A percentile compares a stretch with the other conserved stretches of the same genome.
These are phyloP conservation scores for Blastobotrys capitulatus DNA, from an alignment of 1,139 yeast genomes.

Conservation along the genomic window DNA sequence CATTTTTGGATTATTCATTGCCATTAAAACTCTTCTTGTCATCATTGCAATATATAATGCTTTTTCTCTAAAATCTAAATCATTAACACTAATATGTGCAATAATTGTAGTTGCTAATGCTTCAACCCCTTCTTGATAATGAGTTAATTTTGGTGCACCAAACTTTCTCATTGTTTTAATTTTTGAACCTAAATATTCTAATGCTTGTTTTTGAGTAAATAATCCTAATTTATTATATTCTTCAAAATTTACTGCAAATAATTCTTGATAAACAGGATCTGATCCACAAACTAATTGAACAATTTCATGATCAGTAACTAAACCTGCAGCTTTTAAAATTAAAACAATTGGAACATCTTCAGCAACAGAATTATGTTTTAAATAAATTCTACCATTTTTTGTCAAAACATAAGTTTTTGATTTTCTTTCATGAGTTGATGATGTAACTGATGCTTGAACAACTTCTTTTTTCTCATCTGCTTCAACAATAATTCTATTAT, in stretches of 20 bases:
- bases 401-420: constrained; percentile 95
- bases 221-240: constrained; percentile 85
- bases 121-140: constrained; percentile 91
- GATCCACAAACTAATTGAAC: constrained; percentile 92
- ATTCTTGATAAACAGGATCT: constrained; percentile 80
- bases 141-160: constrained; percentile 72
- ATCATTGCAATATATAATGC: constrained; percentile 91
- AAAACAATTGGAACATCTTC: constrained; percentile 96
- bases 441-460: constrained; percentile 96
- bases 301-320: constrained; percentile 87
- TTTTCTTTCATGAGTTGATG: constrained; percentile 96
- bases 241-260: constrained; percentile 88
- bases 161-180: constrained; percentile 90
- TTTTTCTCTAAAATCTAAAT: constrained; percentile 86
- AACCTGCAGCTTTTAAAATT: constrained; percentile 91
- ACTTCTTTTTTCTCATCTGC: constrained; percentile 92
- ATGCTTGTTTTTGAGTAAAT: constrained; percentile 89
- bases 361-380: constrained; percentile 89
- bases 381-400: constrained; percentile 79
- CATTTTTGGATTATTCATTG: constrained; percentile 90
- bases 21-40: constrained; percentile 95
- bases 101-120: constrained; percentile 95
- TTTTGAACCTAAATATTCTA: constrained; percentile 82
- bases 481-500: constrained; percentile 96
- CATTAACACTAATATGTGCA: constrained; percentile 86